Evolutionary conservation across 176 grass and related monocot species (phyloP).

Genomic region (Avena sativa): DNA sequence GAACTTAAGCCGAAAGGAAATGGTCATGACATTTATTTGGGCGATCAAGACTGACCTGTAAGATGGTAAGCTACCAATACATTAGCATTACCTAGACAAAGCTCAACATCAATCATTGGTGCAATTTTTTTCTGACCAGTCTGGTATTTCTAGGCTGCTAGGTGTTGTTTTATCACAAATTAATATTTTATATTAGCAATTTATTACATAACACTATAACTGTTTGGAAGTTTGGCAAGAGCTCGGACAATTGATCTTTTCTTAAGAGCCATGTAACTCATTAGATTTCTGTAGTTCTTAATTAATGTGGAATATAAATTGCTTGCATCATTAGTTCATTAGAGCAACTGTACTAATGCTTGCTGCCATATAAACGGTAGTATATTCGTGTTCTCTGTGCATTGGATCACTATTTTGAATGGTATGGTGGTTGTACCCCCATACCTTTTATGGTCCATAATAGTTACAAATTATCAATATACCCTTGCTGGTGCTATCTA

Average conservation of each 20-base stretch:
- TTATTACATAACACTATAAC: not conserved
- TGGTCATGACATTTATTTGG: constrained; percentile 40
- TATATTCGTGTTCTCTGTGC: not conserved
- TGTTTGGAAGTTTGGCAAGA: constrained; percentile 20
- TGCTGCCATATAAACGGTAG: not conserved
- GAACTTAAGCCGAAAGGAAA: constrained; percentile 53
- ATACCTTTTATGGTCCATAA: not conserved
- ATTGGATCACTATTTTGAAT: not conserved
- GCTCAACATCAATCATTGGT: not conserved
- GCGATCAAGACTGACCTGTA: constrained; percentile 39
- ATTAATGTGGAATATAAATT: not conserved
- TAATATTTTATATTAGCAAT: not conserved
- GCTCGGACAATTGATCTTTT: not conserved
- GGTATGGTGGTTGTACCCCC: not conserved
- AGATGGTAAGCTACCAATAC: constrained; percentile 47
- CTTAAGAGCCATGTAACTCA: constrained; percentile 14
- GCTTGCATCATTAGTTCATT: not conserved
- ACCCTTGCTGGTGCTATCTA: not conserved
- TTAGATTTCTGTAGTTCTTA: constrained; percentile 19
- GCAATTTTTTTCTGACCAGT: not conserved
- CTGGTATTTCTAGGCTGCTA: constrained; percentile 7
- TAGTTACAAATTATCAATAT: not conserved
- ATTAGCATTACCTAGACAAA: not conserved
- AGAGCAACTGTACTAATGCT: not conserved
- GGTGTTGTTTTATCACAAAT: not conserved